Percentiles rank a stretch among this genome's conserved stretches.
phyloP scores from a whole-genome alignment of 768 basidiomycete species.

The Boletus reticuloceps region DNA sequence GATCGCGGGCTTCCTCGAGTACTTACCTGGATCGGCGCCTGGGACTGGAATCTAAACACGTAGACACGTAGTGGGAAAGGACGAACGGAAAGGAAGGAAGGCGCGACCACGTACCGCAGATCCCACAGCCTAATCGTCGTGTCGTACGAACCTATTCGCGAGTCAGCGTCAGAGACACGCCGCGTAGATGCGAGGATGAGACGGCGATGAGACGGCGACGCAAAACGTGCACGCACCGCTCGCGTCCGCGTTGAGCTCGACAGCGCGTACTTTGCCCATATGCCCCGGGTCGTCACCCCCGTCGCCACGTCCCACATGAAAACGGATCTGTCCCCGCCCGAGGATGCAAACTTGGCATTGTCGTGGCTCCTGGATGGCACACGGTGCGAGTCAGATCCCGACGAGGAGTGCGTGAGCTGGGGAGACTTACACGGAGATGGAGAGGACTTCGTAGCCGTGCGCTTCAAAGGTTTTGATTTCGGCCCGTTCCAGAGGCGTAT shows the following conservation, averaged over 20 bases:
- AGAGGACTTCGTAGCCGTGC: slow-evolving; percentile 95
- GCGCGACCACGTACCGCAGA: slow-evolving; percentile 51
- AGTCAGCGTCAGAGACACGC: not conserved
- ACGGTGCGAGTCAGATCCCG: not conserved
- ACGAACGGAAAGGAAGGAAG: too few relatives aligned
- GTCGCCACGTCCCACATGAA: slow-evolving; percentile 96
- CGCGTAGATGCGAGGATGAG: too few relatives aligned
- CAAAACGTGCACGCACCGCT: slow-evolving; percentile 50
- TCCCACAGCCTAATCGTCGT: slow-evolving; percentile 92
- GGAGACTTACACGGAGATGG: slow-evolving; percentile 87
- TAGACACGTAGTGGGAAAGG: too few relatives aligned
- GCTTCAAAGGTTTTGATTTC: slow-evolving; percentile 89
- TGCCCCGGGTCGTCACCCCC: slow-evolving; percentile 84
- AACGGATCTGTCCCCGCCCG: slow-evolving; percentile 89
- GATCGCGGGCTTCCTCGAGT: too few relatives aligned
- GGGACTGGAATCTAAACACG: too few relatives aligned
- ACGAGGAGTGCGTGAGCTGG: too few relatives aligned
- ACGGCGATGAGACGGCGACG: too few relatives aligned
- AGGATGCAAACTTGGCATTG: slow-evolving; percentile 91
- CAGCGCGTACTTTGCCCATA: slow-evolving; percentile 84
- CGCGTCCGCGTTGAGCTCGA: slow-evolving; percentile 88
- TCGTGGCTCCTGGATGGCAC: slow-evolving; percentile 66
- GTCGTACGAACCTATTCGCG: slow-evolving; percentile 78
- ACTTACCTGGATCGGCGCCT: too few relatives aligned
- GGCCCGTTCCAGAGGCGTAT: slow-evolving; percentile 92